Base-by-base conservation (phyloP, 306 rosid species). In the Carpinus viminea region DNA sequence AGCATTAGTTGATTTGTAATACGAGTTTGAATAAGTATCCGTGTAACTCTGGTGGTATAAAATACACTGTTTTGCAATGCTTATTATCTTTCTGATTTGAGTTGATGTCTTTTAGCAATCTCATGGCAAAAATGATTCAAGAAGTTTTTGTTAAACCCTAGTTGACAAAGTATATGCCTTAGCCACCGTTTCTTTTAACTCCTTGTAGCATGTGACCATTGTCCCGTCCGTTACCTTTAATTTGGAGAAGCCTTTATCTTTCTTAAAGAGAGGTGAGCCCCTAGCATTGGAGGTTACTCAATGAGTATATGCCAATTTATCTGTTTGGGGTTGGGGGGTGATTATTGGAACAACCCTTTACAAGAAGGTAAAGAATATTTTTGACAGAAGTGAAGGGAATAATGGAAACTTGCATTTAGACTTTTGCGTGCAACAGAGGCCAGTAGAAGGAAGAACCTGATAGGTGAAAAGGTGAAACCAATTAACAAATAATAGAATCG, bases 11-110 rank as follows among this genome's bases (percentile, higher is more conserved):
- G 48, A 48, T 36, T 75, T 82, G 54, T 26, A 9, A 15, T 73
- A 47, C 54, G 79, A 36, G 38, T 41, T 70, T 71, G 48, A 81
- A 77, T 77, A 84, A 74, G 74, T 41, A 72, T 81, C 72, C 61
- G 45, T 76, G 73, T 70, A n/a, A 74, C 46, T 53, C 21, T 36
- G 66, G 56, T 76, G 8, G n/a, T 74, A 72, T 73, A 79, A 74
- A 38, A 17, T 36, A 38, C 13, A 3, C 31, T 71, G 50, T n/a
- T 21, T 13, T 17, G 41, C 4, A 53, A 73, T 47, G 24, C 20
- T 48, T 68, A 66, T 18, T n/a, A 38, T 66, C 72, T 1, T 18
- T 3, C 50, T 17, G 24, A 66, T 38, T 36, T 34, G 12, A 34
- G 12, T 3, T 13, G 17, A 5, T 18, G 4, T 65, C 48, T 34